Conservation (phyloP, 2,329 filamentous ascomycete genomes). For the Claviceps capensis region DNA sequence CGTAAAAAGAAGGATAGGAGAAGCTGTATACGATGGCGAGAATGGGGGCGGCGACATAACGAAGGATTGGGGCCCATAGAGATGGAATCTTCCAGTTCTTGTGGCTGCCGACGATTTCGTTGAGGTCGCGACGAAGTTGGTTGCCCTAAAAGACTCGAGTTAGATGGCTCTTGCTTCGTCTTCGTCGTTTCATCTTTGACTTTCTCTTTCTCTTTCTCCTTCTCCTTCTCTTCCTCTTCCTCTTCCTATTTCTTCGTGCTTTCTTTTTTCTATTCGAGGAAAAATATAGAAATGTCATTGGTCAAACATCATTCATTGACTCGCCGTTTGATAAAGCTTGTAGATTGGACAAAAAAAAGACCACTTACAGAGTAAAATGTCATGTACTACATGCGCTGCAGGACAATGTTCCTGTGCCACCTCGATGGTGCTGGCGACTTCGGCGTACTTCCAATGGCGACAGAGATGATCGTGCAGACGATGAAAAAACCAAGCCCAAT, state of each 20-base stretch:
- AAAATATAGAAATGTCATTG: background rate
- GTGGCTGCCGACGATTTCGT: constrained; percentile 32
- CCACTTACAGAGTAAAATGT: constrained; percentile 39
- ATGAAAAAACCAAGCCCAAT: constrained; percentile 40
- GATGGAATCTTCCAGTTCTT: constrained; percentile 42
- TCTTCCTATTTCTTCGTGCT: background rate
- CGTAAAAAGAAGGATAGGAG: constrained; percentile 35
- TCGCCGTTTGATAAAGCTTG: too few relatives aligned
- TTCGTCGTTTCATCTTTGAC: background rate
- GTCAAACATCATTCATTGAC: too few relatives aligned
- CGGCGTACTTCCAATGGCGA: constrained; percentile 29
- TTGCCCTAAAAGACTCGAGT: constrained; percentile 29
- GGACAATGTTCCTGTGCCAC: constrained; percentile 24
- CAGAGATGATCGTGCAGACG: constrained; percentile 23
- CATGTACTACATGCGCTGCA: constrained; percentile 36
- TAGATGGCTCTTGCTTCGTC: background rate
- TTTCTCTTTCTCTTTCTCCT: too few relatives aligned
- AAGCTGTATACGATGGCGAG: constrained; percentile 38
- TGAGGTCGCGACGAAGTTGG: constrained; percentile 41
- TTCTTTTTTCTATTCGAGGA: background rate
- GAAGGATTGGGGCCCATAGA: constrained; percentile 35
- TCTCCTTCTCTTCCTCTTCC: too few relatives aligned
- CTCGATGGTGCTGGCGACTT: constrained; percentile 25
- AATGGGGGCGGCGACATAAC: constrained; percentile 35
- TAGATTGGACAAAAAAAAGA: background rate